Base-by-base conservation (phyloP, 108 stramenopile species). In the Conticribra weissflogii region DNA sequence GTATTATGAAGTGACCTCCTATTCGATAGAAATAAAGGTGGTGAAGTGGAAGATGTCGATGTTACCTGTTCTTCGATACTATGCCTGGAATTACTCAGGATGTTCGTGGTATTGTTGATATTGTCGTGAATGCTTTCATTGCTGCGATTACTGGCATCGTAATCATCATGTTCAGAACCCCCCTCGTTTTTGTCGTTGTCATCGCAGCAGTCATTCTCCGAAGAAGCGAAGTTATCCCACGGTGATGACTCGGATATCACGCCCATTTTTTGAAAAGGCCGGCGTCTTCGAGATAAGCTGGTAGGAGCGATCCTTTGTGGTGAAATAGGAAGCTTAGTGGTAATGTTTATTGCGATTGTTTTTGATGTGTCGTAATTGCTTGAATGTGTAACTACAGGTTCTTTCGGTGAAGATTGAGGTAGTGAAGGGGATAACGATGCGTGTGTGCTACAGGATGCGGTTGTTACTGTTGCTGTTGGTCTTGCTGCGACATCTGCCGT, bases 11-110 rank as follows among this genome's bases (percentile, higher is more conserved):
- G 15, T 56, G 55, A 47, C 34, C 62, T 30, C 50, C 54, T 45
- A 32, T 48, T 59, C 8, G 68, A 22, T 17, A 60, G 25, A 9
- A 27, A 30, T 44, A 64, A 72, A 54, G 53, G 34, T 19, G 53
- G 21, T 22, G 64, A 66, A 28, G 52, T 41, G 12, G 32, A 41
- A 25, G 64, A 46, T 8, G 60, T 24, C 23, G 3, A 19, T 54
- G 14, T 56, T 66, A 22, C 33, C 32, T 16, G n/a, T n/a, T n/a
- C 30, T 3, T 18, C 23, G 36, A 1, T 21, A 44, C 2, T 25
- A 27, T 46, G 3, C 15, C 31, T 54, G 23, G 23, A 16, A 1
- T 3, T 33, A 66, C 31, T 57, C 29, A 5, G 30, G 5, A 16
- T 22, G 29, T 22, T 17, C 5, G 3, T 15, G 25, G 5, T 27